Percentiles rank a stretch among this genome's conserved stretches.
Evolutionary conservation across 257 asterid genomes (phyloP).

Genomic region (Fraxinus anomala): DNA sequence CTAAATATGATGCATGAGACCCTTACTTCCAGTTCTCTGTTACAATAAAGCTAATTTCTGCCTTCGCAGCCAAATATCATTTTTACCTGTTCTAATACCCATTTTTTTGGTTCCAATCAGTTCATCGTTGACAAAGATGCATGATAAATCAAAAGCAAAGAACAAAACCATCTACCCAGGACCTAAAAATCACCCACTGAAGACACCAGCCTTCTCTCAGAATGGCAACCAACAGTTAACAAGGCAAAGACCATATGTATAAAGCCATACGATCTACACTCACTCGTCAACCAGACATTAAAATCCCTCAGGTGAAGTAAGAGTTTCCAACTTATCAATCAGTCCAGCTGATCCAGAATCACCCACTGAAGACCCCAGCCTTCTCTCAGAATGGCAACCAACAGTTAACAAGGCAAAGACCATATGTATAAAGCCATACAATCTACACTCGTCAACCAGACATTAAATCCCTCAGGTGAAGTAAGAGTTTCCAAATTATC

Average conservation of each 20-base stretch:
- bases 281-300: neutral
- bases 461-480: constrained; percentile 7
- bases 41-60: neutral
- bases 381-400: neutral
- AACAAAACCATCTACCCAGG: neutral
- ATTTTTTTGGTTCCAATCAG: constrained; percentile 2
- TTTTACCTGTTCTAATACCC: neutral
- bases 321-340: constrained; percentile 14
- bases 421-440: neutral
- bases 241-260: neutral
- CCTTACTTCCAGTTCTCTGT: constrained; percentile 8
- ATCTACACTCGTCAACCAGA: neutral
- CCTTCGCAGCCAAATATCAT: neutral
- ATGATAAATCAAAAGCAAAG: neutral
- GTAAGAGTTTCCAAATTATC: constrained; percentile 13
- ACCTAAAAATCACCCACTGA: neutral
- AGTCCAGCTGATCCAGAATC: neutral
- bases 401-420: neutral
- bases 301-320: constrained; percentile 5
- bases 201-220: neutral
- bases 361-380: neutral
- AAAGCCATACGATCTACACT: neutral
- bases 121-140: constrained; percentile 15
- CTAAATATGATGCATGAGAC: neutral
- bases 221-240: neutral